Percentiles rank a stretch among this genome's conserved stretches.
Evolutionary conservation across 805 yeast genomes (phyloP).

Genomic region (Vanderwaltozyma tropicalis): DNA sequence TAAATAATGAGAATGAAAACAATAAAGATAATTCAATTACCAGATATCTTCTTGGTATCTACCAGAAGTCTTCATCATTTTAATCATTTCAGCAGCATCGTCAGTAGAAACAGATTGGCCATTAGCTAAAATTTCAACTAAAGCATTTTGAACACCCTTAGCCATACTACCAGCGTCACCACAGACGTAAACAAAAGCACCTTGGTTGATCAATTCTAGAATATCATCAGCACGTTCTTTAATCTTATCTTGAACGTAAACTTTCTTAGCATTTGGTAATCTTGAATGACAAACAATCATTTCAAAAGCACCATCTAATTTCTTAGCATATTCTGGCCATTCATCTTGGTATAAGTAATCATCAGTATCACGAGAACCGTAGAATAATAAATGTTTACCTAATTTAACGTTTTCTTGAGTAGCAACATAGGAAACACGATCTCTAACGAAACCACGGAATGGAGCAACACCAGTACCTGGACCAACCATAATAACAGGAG

Average conservation of each 20-base stretch:
- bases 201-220: constrained; percentile 41
- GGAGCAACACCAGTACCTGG: constrained; percentile 99
- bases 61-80: constrained; percentile 71
- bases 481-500: constrained; percentile 86
- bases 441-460: constrained; percentile 89
- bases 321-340: constrained; percentile 68
- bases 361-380: constrained; percentile 78
- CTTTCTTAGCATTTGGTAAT: constrained; percentile 43
- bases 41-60: constrained; percentile 97
- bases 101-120: constrained; percentile 54
- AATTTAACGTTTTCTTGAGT: constrained; percentile 34
- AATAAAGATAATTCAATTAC: constrained; percentile 33
- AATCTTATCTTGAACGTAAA: constrained; percentile 80
- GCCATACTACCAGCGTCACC: constrained; percentile 97
- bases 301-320: constrained; percentile 51
- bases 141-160: constrained; percentile 71
- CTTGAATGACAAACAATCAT: constrained; percentile 82
- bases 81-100: constrained; percentile 66
- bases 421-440: constrained; percentile 51
- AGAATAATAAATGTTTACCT: constrained; percentile 72
- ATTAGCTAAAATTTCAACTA: constrained; percentile 50
- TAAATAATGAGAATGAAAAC: no score
- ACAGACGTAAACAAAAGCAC: constrained; percentile 89
- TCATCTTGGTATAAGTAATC: constrained; percentile 84
- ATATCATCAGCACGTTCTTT: constrained; percentile 39